Evolutionary conservation across 768 basidiomycete genomes (phyloP).

Genomic region (Leccinellum luteum): DNA sequence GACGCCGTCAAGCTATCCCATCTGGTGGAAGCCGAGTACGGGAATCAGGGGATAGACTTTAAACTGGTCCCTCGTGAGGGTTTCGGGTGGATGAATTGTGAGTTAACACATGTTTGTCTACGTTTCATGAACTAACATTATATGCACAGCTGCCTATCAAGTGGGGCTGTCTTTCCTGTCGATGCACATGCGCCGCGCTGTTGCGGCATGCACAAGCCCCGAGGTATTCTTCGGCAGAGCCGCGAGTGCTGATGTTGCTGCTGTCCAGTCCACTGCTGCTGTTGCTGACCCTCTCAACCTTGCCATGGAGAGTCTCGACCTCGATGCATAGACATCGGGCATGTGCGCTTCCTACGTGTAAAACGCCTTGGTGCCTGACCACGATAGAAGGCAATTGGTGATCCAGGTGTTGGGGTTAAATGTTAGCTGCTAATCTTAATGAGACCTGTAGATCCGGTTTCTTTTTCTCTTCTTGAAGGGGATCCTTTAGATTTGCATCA

Average conservation of each 20-base stretch:
- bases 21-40: constrained; percentile 95
- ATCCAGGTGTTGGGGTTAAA: not conserved
- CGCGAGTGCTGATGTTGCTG: constrained; percentile 34
- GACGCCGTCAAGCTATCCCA: constrained; percentile 96
- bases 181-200: constrained; percentile 91
- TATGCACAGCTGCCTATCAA: constrained; percentile 79
- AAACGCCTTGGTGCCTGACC: constrained; percentile 14
- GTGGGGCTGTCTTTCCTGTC: constrained; percentile 94
- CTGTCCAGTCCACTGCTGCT: constrained; percentile 34
- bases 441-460: constrained; percentile 1
- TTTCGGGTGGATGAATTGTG: constrained; percentile 98
- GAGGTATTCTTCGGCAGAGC: constrained; percentile 78
- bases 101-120: constrained; percentile 21
- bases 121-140: constrained; percentile 1
- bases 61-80: constrained; percentile 97
- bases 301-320: constrained; percentile 55
- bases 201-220: constrained; percentile 91
- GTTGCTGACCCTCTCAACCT: constrained; percentile 57
- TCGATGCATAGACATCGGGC: constrained; percentile 17
- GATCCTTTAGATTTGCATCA: constrained; percentile 4
- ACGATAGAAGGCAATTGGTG: constrained; percentile 1
- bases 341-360: constrained; percentile 1
- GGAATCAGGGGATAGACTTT: constrained; percentile 96
- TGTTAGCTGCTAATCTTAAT: constrained; percentile 4
- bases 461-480: not conserved